phyloP scores from a whole-genome alignment of 768 basidiomycete species.

The Gymnopilus dilepis region DNA sequence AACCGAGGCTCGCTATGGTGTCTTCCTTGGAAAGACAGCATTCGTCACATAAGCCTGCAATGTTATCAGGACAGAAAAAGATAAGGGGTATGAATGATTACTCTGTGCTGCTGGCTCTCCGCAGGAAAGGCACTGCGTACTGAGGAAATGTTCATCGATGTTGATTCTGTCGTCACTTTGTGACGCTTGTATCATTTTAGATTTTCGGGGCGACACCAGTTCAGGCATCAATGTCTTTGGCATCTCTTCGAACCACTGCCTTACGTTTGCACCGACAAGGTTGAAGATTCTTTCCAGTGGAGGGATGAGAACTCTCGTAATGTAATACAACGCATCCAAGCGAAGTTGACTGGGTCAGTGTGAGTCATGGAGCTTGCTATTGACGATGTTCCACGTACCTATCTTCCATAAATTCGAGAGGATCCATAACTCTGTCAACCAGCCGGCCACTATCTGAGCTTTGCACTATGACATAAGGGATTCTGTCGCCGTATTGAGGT shows the following conservation, averaged over 20 bases:
- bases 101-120: conserved; percentile 58
- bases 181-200: conserved; percentile 20
- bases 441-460: conserved; percentile 63
- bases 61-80: neutral
- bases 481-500: conserved; percentile 90
- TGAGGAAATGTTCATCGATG: conserved; percentile 80
- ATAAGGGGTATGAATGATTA: conserved; percentile 27
- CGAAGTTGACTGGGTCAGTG: conserved; percentile 55
- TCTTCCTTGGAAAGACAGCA: conserved; percentile 59
- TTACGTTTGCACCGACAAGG: conserved; percentile 87
- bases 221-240: conserved; percentile 55
- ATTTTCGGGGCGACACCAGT: conserved; percentile 37
- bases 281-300: conserved; percentile 92
- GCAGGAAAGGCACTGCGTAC: conserved; percentile 74
- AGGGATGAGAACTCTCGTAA: conserved; percentile 83
- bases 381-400: conserved; percentile 16
- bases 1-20: conserved; percentile 61
- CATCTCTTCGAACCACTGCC: conserved; percentile 88
- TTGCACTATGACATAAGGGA: conserved; percentile 86
- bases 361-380: conserved; percentile 17
- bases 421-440: conserved; percentile 37
- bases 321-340: conserved; percentile 91
- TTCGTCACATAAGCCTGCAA: conserved; percentile 64
- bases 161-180: conserved; percentile 46
- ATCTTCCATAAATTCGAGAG: conserved; percentile 34